Percentiles rank a stretch among this genome's conserved stretches.
Evolutionary conservation across 192 early-diverging fungal species (phyloP).

Genomic region (Coemansia sp.): DNA sequence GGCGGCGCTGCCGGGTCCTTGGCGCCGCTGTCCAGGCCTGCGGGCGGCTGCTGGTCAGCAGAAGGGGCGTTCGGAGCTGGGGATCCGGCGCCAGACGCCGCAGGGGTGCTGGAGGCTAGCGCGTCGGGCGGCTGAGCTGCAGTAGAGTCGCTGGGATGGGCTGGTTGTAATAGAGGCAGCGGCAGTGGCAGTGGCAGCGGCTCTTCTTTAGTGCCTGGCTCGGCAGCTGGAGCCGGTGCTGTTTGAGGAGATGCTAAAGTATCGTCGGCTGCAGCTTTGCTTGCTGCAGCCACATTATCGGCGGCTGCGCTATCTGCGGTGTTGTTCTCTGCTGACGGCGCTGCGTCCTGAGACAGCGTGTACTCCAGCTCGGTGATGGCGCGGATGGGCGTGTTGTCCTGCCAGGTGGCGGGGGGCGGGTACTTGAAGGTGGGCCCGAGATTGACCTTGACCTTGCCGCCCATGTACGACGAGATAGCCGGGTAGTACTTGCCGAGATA

Average conservation of each 20-base stretch:
- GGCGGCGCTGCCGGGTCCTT: too few species aligned
- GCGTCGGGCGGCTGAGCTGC: too few species aligned
- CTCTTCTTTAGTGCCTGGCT: background rate
- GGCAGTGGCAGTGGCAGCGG: background rate
- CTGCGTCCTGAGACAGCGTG: slow-evolving; percentile 11
- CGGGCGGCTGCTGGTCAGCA: too few species aligned
- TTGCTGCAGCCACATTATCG: background rate
- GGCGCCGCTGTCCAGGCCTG: too few species aligned
- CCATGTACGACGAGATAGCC: slow-evolving; percentile 65
- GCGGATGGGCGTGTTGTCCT: slow-evolving; percentile 27
- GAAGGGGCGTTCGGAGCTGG: too few species aligned
- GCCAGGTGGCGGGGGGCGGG: slow-evolving; percentile 54
- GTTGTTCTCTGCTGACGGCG: background rate
- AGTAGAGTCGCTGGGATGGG: too few species aligned
- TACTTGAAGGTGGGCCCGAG: slow-evolving; percentile 66
- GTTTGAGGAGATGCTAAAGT: background rate
- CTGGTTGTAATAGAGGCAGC: background rate
- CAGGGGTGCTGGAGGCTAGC: too few species aligned
- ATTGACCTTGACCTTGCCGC: slow-evolving; percentile 60
- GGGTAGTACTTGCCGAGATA: slow-evolving; percentile 75
- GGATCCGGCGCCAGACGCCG: too few species aligned
- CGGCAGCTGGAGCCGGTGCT: background rate
- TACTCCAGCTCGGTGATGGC: slow-evolving; percentile 49
- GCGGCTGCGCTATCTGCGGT: too few species aligned
- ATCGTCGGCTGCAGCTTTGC: background rate